Evolutionary conservation across 1,284 basidiomycete genomes (phyloP).

Genomic region (Leccinum fallax): DNA sequence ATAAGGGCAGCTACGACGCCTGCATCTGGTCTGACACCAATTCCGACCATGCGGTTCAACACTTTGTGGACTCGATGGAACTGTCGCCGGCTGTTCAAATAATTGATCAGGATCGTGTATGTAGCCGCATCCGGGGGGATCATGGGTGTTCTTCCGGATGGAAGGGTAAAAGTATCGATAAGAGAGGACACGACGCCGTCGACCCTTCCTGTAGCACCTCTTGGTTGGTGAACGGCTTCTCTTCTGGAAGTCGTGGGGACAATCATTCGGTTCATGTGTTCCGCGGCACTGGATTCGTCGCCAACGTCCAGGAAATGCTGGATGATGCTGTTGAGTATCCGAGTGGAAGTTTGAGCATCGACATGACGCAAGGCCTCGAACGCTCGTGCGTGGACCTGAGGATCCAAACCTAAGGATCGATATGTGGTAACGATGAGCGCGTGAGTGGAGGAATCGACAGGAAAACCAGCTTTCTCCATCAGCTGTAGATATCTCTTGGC

Average conservation of each 20-base stretch:
- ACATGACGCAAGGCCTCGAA: conserved; percentile 48
- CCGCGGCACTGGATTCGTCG: conserved; percentile 49
- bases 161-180: conserved; percentile 6
- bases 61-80: conserved; percentile 49
- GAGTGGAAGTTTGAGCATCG: conserved; percentile 44
- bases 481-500: conserved; percentile 52
- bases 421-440: conserved; percentile 60
- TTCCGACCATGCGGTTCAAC: conserved; percentile 48
- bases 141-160: conserved; percentile 10
- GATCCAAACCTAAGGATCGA: conserved; percentile 60
- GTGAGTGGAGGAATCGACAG: conserved; percentile 58
- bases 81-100: conserved; percentile 50
- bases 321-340: conserved; percentile 64
- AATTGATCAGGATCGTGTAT: conserved; percentile 65
- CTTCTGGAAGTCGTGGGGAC: conserved; percentile 31
- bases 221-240: conserved; percentile 24
- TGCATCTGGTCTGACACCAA: conserved; percentile 48
- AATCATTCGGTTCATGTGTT: conserved; percentile 58
- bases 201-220: conserved; percentile 38
- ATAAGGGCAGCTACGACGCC: conserved; percentile 55
- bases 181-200: conserved; percentile 32
- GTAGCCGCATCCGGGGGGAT: conserved; percentile 57
- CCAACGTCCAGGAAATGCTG: conserved; percentile 58
- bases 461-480: conserved; percentile 60
- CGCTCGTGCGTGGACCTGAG: conserved; percentile 52